Evolutionary conservation across 2,329 filamentous ascomycete species (phyloP).

Genomic region (Mycosphaerella sp.): DNA sequence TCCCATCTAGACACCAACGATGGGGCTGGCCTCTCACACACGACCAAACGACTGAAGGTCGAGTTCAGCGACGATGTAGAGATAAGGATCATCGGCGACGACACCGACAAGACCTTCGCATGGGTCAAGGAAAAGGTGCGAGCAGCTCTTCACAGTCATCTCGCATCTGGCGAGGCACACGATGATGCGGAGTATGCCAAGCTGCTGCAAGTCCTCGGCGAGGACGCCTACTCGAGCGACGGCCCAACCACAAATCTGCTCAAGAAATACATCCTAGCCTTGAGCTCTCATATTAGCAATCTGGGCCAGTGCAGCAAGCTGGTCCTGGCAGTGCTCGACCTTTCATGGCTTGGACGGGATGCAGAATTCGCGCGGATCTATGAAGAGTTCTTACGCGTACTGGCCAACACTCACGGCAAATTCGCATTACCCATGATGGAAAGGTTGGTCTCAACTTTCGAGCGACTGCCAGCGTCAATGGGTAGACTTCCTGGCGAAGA

Average conservation of each 20-base stretch:
- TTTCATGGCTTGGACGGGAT: slow-evolving; percentile 57
- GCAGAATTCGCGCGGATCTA: slow-evolving; percentile 54
- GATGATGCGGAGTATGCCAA: slow-evolving; percentile 54
- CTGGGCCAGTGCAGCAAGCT: slow-evolving; percentile 53
- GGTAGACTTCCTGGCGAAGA: slow-evolving; percentile 51
- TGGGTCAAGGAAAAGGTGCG: slow-evolving; percentile 58
- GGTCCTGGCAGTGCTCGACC: slow-evolving; percentile 53
- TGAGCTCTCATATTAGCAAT: slow-evolving; percentile 51
- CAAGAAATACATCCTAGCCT: slow-evolving; percentile 54
- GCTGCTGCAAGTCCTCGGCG: slow-evolving; percentile 34
- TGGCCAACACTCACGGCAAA: slow-evolving; percentile 76
- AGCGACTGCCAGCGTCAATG: slow-evolving; percentile 51
- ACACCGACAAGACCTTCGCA: slow-evolving; percentile 49
- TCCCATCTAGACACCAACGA: slow-evolving; percentile 36
- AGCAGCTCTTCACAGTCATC: slow-evolving; percentile 40
- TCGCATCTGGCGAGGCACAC: slow-evolving; percentile 38
- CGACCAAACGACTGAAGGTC: slow-evolving; percentile 43
- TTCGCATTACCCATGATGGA: slow-evolving; percentile 69
- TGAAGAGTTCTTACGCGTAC: slow-evolving; percentile 51
- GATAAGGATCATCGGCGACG: slow-evolving; percentile 41
- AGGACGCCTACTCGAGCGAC: slow-evolving; percentile 33
- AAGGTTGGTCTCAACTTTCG: slow-evolving; percentile 76
- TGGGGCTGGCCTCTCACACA: slow-evolving; percentile 31
- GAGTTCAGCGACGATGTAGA: slow-evolving; percentile 46
- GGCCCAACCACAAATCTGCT: slow-evolving; percentile 49